These are phyloP conservation scores for Eucalyptus regnans DNA, from an alignment of 345 rosid species.

Conservation along the genomic window DNA sequence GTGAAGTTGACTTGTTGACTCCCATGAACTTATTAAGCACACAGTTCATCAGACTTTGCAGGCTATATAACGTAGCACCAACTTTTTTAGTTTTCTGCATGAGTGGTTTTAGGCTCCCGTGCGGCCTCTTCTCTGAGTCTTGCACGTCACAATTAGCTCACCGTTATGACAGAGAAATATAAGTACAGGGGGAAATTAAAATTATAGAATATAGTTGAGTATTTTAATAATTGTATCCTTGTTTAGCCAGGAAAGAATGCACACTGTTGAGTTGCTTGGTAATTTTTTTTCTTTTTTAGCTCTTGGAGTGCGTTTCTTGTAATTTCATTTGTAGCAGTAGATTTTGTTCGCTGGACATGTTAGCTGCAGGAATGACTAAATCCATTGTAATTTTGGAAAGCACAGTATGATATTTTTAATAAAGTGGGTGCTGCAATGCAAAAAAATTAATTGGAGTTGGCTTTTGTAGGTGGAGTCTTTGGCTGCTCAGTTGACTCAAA, in stretches of 20 bases:
- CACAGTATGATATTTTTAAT: neutral
- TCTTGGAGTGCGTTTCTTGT: neutral
- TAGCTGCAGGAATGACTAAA: neutral
- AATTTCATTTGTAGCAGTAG: neutral
- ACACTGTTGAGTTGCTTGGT: neutral
- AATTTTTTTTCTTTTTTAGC: neutral
- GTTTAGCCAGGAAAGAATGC: neutral
- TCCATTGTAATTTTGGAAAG: neutral
- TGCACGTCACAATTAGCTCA: neutral
- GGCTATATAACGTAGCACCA: neutral
- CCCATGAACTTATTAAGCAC: neutral
- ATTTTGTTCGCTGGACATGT: neutral
- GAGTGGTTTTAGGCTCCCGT: neutral
- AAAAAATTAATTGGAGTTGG: neutral
- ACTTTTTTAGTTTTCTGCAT: neutral
- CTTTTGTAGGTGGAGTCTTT: constrained; percentile 81
- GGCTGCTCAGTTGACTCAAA: constrained; percentile 87
- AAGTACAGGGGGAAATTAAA: neutral
- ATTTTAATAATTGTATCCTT: neutral
- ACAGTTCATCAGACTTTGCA: neutral
- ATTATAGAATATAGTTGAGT: neutral
- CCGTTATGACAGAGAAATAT: neutral
- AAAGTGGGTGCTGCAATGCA: neutral
- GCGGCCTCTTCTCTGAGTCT: neutral
- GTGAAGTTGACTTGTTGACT: neutral